These are phyloP conservation scores for Picea glauca DNA, from an alignment of 75 land plant species.

Conservation along the genomic window DNA sequence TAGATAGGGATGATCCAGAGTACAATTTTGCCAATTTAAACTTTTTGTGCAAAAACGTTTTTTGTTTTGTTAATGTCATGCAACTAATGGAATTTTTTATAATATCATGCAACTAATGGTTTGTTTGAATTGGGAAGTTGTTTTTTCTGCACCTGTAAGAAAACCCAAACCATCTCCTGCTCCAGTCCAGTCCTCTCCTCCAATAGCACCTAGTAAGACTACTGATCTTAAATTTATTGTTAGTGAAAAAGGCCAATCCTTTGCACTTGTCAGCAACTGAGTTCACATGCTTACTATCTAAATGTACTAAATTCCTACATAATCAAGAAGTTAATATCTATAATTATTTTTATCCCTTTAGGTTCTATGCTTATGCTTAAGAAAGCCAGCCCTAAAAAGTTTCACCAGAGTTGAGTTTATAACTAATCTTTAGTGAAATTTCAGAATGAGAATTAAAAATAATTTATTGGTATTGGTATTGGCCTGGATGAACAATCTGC, in stretches of 20 bases:
- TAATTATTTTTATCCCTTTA: no score
- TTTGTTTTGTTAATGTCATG: background rate
- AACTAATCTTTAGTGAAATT: no score
- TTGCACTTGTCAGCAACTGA: background rate
- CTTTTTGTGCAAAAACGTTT: background rate
- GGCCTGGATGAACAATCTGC: no score
- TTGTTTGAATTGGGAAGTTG: conserved; percentile 14
- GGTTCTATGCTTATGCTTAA: no score
- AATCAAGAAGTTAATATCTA: no score
- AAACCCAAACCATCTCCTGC: conserved; percentile 12
- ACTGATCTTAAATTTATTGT: background rate
- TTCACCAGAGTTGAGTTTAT: no score
- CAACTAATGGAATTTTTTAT: no score
- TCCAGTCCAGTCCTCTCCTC: conserved; percentile 15
- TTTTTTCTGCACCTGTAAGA: conserved; percentile 13
- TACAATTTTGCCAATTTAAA: background rate
- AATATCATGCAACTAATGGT: background rate
- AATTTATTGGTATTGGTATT: no score
- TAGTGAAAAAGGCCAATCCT: background rate
- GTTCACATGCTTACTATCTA: no score
- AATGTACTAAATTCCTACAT: no score
- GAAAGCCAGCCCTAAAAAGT: no score
- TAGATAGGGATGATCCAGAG: background rate
- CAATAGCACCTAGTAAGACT: background rate
- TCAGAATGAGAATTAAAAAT: no score